Conservation (phyloP, 352 stramenopile genomes). For the Aphanomyces euteiches region DNA sequence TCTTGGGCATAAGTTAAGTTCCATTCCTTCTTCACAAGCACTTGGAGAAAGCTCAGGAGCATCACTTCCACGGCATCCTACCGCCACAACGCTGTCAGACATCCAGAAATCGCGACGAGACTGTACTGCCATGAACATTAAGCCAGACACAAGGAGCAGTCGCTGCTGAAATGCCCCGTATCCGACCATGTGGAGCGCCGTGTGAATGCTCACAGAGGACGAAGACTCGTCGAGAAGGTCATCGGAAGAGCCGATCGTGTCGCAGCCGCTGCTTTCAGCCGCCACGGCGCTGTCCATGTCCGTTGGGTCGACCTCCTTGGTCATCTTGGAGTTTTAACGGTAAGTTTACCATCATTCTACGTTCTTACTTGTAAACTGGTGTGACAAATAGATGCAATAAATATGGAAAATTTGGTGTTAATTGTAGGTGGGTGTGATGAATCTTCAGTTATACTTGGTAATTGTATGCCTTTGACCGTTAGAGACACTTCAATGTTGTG, state of each 20-base stretch:
- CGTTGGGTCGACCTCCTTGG: too few species aligned
- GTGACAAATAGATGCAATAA: too few species aligned
- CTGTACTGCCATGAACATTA: constrained; percentile 29
- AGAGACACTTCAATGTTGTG: too few species aligned
- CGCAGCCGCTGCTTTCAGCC: neutral
- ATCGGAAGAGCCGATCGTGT: neutral
- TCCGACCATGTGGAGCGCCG: constrained; percentile 18
- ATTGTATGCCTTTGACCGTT: too few species aligned
- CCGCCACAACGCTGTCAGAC: neutral
- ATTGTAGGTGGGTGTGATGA: too few species aligned
- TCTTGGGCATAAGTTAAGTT: constrained; percentile 22
- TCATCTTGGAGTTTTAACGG: too few species aligned
- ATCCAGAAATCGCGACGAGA: neutral
- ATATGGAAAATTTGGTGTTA: too few species aligned
- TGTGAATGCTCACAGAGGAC: constrained; percentile 5
- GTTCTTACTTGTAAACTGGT: too few species aligned
- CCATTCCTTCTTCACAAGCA: constrained; percentile 28
- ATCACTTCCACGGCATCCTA: constrained; percentile 30
- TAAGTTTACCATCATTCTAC: too few species aligned
- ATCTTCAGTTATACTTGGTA: too few species aligned
- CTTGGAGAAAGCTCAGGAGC: constrained; percentile 25
- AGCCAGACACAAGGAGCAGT: constrained; percentile 21
- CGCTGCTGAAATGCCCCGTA: constrained; percentile 20
- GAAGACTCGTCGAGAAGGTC: neutral
- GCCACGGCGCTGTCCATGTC: neutral